These are phyloP conservation scores for Candida sp. DNA, from an alignment of 1,139 yeast species.

Conservation along the genomic window DNA sequence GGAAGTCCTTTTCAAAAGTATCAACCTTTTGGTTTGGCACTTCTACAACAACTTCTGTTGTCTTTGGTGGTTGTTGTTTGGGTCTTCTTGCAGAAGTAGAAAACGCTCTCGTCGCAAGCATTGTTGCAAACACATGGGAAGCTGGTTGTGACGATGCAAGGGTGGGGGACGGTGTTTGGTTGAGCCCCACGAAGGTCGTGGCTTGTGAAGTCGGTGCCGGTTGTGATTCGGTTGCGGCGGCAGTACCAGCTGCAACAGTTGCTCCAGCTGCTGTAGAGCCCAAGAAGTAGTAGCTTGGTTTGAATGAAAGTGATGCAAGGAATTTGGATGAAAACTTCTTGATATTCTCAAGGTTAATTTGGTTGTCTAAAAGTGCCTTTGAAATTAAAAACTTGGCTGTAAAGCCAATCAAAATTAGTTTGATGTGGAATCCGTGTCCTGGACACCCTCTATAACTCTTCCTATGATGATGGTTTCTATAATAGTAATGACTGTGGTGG, in stretches of 20 bases:
- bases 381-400: conserved; percentile 16
- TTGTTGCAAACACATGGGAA: conserved; percentile 8
- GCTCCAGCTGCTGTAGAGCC: conserved; percentile 1
- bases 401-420: conserved; percentile 12
- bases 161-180: neutral
- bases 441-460: neutral
- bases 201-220: neutral
- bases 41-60: neutral
- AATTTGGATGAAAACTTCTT: conserved; percentile 11
- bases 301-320: conserved; percentile 10
- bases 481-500: neutral
- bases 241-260: conserved; percentile 1
- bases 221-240: neutral
- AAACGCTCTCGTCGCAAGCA: conserved; percentile 10
- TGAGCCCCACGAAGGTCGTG: neutral
- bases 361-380: conserved; percentile 13
- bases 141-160: neutral
- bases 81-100: conserved; percentile 8
- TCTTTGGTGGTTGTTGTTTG: neutral
- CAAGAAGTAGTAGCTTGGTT: conserved; percentile 4
- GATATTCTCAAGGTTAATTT: conserved; percentile 11
- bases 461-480: conserved; percentile 4
- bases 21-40: conserved; percentile 1
- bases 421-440: conserved; percentile 8
- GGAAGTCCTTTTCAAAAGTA: conserved; percentile 26